Evolutionary conservation across 306 rosid species (phyloP), one percentile per base, ranked within the genome.

Genomic region (Clitoria ternatea): DNA sequence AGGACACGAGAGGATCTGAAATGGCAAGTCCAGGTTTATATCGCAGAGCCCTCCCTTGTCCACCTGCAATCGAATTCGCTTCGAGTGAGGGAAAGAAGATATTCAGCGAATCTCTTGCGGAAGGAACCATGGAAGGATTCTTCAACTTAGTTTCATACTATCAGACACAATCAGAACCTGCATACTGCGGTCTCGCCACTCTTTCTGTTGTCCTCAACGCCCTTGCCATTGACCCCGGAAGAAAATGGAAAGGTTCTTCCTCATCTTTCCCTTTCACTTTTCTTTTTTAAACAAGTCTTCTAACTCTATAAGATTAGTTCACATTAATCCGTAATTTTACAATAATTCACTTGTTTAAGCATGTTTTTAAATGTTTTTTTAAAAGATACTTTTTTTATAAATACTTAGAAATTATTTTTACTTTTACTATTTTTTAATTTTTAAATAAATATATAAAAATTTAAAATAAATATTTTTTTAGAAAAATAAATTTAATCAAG

Each of bases 111-210:
- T 96, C 97, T 43, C 81, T 87, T 19, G 79, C 49, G 40, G 82
- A 77, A 52, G 96, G 95, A 80, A 84, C 92, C 52, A 84, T 89
- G 96, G 88, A 87, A 10, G 92, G 90, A 1, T 94, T 94, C 83
- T 90, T 90, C 89, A 93, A 84, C 82, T 63, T 93, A 27, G 84
- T 93, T 52, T 93, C 97, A 1, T 88, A 84, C 79, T 90, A 90
- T 67, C 96, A 93, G 74, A 90, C 97, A 19, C 98, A 94, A 36
- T 94, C 98, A 1, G 98, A 94, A 61, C 98, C 98, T 49, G 97
- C 97, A 1, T 94, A 80, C 35, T 90, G 97, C 45, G 97, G 97
- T 15, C 70, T 94, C 59, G 88, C 92, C 45, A 81, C 97, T 1
- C 90, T 94, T 15, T 77, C 98, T 4, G 78, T 87, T 67, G 98